Conservation (phyloP, 1,284 basidiomycete genomes). For the Apiotrichum domesticum region DNA sequence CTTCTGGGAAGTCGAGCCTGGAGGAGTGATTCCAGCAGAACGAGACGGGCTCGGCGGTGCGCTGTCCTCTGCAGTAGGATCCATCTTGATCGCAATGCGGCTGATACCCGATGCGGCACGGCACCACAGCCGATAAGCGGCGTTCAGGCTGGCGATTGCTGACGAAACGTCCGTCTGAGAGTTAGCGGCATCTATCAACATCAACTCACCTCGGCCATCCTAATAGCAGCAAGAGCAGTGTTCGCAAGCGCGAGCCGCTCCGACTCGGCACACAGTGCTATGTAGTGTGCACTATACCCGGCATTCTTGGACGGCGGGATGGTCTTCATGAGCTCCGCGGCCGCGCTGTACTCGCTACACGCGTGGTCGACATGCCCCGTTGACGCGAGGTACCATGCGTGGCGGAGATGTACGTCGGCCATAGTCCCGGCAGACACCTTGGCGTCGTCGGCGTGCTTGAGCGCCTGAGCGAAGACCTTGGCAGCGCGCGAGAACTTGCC, state of each 20-base stretch:
- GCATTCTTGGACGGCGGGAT: conserved; percentile 27
- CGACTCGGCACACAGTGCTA: conserved; percentile 55
- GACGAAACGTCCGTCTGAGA: conserved; percentile 60
- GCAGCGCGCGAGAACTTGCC: conserved; percentile 66
- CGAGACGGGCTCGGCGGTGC: too few species aligned
- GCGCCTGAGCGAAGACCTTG: conserved; percentile 56
- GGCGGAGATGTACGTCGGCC: conserved; percentile 58
- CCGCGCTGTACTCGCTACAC: conserved; percentile 15
- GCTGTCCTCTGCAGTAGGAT: too few species aligned
- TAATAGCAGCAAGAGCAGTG: conserved; percentile 60
- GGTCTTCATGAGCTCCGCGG: conserved; percentile 49
- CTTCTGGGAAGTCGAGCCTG: too few species aligned
- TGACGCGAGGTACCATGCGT: conserved; percentile 60
- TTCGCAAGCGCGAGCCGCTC: conserved; percentile 68
- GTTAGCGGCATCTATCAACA: not conserved
- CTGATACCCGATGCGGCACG: conserved; percentile 65
- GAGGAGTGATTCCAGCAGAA: too few species aligned
- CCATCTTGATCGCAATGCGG: conserved; percentile 49
- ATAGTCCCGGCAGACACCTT: conserved; percentile 37
- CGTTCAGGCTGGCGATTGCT: conserved; percentile 59
- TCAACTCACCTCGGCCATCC: conserved; percentile 57
- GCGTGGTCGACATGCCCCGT: conserved; percentile 59
- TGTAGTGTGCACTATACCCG: conserved; percentile 56
- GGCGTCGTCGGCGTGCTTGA: conserved; percentile 47
- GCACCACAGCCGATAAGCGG: conserved; percentile 71